Percentiles rank a stretch among this genome's conserved stretches.
Conservation (phyloP, 768 basidiomycete genomes). For the Chalciporus chontae region DNA sequence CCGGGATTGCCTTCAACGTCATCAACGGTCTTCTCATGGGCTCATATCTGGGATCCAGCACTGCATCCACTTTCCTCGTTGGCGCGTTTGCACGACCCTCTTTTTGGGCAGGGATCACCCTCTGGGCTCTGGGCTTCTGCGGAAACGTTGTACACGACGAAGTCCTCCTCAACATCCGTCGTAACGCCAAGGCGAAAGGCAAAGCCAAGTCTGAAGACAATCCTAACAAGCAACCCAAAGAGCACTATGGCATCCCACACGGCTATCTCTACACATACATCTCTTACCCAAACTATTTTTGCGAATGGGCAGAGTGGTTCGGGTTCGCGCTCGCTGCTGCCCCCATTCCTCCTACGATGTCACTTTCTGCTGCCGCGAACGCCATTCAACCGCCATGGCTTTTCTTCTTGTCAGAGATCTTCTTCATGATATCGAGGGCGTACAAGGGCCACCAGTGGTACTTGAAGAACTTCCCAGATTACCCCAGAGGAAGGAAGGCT, state of each 20-base stretch:
- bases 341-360: slow-evolving; percentile 38
- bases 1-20: slow-evolving; percentile 62
- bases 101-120: slow-evolving; percentile 60
- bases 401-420: slow-evolving; percentile 71
- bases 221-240: slow-evolving; percentile 27
- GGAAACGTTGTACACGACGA: slow-evolving; percentile 92
- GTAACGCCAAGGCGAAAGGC: slow-evolving; percentile 47
- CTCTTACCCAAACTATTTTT: slow-evolving; percentile 91
- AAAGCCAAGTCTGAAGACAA: slow-evolving; percentile 27
- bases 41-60: slow-evolving; percentile 60
- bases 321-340: slow-evolving; percentile 80
- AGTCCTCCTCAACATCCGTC: slow-evolving; percentile 76
- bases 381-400: slow-evolving; percentile 69
- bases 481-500: slow-evolving; percentile 71
- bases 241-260: slow-evolving; percentile 78
- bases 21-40: slow-evolving; percentile 72
- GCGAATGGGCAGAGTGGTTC: slow-evolving; percentile 94
- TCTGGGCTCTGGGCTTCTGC: slow-evolving; percentile 70
- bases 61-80: slow-evolving; percentile 38
- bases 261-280: slow-evolving; percentile 73
- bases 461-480: slow-evolving; percentile 69
- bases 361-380: slow-evolving; percentile 39
- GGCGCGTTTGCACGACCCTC: slow-evolving; percentile 30
- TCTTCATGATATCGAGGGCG: slow-evolving; percentile 79
- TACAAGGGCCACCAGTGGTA: slow-evolving; percentile 88